phyloP scores from a whole-genome alignment of 2,329 filamentous ascomycete species.

The Nothomitra cinnamomea region DNA sequence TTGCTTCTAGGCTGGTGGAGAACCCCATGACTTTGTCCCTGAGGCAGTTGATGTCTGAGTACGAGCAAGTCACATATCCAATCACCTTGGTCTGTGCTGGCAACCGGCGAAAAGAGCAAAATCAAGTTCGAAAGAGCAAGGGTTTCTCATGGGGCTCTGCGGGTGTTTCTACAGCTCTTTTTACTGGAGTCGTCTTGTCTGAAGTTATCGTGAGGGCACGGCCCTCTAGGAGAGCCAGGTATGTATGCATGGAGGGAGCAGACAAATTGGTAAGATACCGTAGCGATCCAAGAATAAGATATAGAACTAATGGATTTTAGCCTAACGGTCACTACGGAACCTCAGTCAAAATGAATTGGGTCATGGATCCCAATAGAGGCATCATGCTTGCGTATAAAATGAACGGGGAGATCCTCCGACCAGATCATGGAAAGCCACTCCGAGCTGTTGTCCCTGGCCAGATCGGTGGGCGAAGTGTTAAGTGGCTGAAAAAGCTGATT shows the following conservation, averaged over 20 bases:
- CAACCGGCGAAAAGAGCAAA: slow-evolving; percentile 85
- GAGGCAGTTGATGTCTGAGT: slow-evolving; percentile 53
- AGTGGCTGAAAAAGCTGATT: slow-evolving; percentile 74
- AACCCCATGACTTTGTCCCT: slow-evolving; percentile 57
- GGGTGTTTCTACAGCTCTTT: slow-evolving; percentile 72
- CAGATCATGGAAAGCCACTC: slow-evolving; percentile 75
- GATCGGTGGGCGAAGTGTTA: slow-evolving; percentile 82
- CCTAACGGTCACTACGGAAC: slow-evolving; percentile 85
- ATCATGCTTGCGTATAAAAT: slow-evolving; percentile 81
- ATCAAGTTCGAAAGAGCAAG: slow-evolving; percentile 75
- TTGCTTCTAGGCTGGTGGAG: slow-evolving; percentile 44
- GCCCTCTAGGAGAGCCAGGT: slow-evolving; percentile 54
- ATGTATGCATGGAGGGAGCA: slow-evolving; percentile 81
- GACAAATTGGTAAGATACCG: slow-evolving; percentile 45
- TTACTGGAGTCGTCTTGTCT: slow-evolving; percentile 63
- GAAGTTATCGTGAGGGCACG: slow-evolving; percentile 53
- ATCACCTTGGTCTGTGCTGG: slow-evolving; percentile 84
- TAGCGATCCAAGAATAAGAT: slow-evolving; percentile 2
- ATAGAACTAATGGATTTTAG: slow-evolving; percentile 17
- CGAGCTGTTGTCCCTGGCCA: slow-evolving; percentile 75
- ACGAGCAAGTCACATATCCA: slow-evolving; percentile 69
- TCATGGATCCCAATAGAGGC: slow-evolving; percentile 62
- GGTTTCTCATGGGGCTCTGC: slow-evolving; percentile 90
- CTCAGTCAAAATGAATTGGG: slow-evolving; percentile 77
- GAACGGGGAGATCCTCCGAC: slow-evolving; percentile 67